Evolutionary conservation across 441 rosid genomes (phyloP).

Genomic region (Hura crepitans): DNA sequence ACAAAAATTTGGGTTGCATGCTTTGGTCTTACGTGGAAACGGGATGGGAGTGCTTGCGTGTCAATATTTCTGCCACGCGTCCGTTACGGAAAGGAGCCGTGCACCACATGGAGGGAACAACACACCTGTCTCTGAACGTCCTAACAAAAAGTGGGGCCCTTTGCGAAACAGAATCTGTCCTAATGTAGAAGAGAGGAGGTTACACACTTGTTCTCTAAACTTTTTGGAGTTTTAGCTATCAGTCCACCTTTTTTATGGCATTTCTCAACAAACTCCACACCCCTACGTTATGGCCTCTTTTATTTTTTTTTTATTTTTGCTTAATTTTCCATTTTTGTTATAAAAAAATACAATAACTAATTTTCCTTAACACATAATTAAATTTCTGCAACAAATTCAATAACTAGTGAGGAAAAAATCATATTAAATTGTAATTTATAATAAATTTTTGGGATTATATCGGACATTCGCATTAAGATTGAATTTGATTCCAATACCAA

Average conservation of each 20-base stretch:
- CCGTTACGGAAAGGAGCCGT: conserved; percentile 39
- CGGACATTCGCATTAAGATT: no score
- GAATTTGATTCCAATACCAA: no score
- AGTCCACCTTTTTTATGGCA: conserved; percentile 12
- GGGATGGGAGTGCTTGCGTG: conserved; percentile 6
- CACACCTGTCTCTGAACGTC: conserved; percentile 41
- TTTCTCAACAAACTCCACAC: conserved; percentile 16
- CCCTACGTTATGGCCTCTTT: no score
- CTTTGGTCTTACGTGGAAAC: conserved; percentile 22
- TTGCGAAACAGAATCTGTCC: conserved; percentile 36
- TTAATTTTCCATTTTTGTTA: no score
- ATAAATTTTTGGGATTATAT: no score
- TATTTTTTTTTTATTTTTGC: no score
- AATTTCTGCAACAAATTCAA: no score
- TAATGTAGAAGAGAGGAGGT: conserved; percentile 6
- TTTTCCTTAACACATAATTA: no score
- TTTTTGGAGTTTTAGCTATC: not conserved
- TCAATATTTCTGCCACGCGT: conserved; percentile 32
- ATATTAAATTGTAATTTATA: no score
- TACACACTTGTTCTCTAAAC: not conserved
- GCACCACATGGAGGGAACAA: conserved; percentile 46
- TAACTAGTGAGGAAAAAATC: no score
- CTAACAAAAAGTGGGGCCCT: conserved; percentile 44
- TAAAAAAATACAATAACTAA: no score
- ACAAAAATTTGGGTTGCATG: not conserved